Base-by-base conservation (phyloP, 768 basidiomycete genomes). In the Rhodotorula paludigena region DNA sequence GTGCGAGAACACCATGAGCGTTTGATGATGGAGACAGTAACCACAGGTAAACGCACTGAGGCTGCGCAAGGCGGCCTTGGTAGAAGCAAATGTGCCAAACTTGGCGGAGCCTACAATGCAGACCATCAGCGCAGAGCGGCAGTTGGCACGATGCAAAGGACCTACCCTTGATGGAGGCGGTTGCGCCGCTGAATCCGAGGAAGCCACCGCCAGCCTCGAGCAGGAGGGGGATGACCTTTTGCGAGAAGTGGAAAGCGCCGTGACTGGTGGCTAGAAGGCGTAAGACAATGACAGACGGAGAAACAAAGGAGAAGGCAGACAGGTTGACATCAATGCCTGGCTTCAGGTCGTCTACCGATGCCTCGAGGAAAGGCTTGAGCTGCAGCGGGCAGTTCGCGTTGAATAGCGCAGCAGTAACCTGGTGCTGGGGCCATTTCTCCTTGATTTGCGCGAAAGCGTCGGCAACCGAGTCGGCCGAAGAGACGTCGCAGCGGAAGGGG, bases 121-220 rank as follows among this genome's bases (percentile, higher is more conserved):
- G 38, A 25, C 20, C 28, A 45, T 16, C 52, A 36, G 33, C 11
- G 21, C 12, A 3, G 5, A 3, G 25, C 18, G 5, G 45, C 23
- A 32, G 16, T 3, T 5, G 5, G 23, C 1, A 10, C 41, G 41
- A 41, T 20, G 41, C 41, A 36, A 9, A n/a, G 28, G 12, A 42
- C 48, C 35, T n/a, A 60, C 59, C 61, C 57, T 73, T 74, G 15
- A 72, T 44, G 4, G 69, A 57, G 1, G 73, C 76, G 0, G 76
- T 77, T 3, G 76, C 76, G 2, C 76, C 76, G 2, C 72, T 71
- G 67, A 77, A 73, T 30, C 73, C 54, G 36, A 76, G 64, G 39
- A 73, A 64, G 7, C 73, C 75, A 10, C 63, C 53, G 15, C 49
- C 33, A 20, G 38, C 35, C 21, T 63, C 33, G 57, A 67, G 58